These are phyloP conservation scores for Triticum dicoccoides DNA, from an alignment of 176 grass and related monocot species.

Conservation along the genomic window DNA sequence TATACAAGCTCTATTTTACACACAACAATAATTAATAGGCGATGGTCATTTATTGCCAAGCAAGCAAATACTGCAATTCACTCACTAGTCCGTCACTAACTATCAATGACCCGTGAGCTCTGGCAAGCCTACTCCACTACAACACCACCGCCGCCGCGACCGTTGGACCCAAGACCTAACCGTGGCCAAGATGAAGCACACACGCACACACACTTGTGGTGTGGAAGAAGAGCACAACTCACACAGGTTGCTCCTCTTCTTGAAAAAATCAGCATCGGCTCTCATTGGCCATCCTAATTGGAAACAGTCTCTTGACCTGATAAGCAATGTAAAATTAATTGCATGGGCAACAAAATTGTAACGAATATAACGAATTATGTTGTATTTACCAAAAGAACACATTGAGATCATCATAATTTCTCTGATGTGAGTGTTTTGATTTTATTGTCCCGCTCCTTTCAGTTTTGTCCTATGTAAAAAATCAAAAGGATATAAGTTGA, in stretches of 20 bases:
- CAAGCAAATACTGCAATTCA: no score
- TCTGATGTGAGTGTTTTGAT: conserved; percentile 87
- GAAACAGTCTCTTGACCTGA: conserved; percentile 83
- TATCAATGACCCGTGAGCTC: no score
- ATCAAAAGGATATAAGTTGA: conserved; percentile 26
- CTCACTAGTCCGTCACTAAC: no score
- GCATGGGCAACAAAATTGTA: neutral
- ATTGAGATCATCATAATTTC: conserved; percentile 93
- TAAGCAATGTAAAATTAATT: conserved; percentile 32
- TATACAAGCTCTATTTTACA: no score
- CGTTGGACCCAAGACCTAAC: no score
- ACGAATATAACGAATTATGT: neutral
- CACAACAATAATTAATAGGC: no score
- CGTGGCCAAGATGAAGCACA: no score
- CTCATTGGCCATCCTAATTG: conserved; percentile 94
- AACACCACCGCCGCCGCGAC: no score
- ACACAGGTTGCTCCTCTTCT: neutral
- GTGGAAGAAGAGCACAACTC: no score
- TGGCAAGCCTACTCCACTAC: no score
- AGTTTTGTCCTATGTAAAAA: conserved; percentile 65
- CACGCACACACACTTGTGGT: no score
- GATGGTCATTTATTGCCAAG: no score
- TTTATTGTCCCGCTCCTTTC: conserved; percentile 49
- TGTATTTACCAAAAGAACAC: conserved; percentile 85
- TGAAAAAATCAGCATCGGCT: conserved; percentile 92